Conservation (phyloP, 768 basidiomycete species). For the Boletus rubroflammeus region DNA sequence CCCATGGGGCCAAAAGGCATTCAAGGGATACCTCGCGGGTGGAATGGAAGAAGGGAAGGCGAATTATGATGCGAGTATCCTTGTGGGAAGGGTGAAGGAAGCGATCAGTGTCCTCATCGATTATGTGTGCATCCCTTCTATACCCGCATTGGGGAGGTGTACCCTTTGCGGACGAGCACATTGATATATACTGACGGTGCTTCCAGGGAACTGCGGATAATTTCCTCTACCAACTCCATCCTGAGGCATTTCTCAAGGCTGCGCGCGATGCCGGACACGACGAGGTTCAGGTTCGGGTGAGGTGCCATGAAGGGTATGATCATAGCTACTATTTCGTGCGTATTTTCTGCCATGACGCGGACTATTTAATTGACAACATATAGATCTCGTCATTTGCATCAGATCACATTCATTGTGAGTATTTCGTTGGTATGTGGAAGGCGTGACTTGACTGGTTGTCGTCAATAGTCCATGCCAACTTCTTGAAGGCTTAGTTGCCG, state of each 20-base stretch:
- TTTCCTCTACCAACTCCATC: slow-evolving; percentile 85
- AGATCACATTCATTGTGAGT: slow-evolving; percentile 86
- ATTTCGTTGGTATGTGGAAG: background rate
- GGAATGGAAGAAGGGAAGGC: slow-evolving; percentile 71
- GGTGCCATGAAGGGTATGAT: slow-evolving; percentile 81
- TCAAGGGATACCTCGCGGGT: slow-evolving; percentile 76
- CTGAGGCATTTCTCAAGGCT: slow-evolving; percentile 81
- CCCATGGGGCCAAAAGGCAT: slow-evolving; percentile 93
- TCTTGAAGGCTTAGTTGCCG: slow-evolving; percentile 61
- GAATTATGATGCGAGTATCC: slow-evolving; percentile 80
- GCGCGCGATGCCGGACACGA: slow-evolving; percentile 71
- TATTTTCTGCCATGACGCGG: background rate
- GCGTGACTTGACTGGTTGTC: slow-evolving; percentile 10
- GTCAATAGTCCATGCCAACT: slow-evolving; percentile 76
- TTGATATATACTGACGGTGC: slow-evolving; percentile 1
- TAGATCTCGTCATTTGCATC: slow-evolving; percentile 88
- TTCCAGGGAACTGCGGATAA: slow-evolving; percentile 73
- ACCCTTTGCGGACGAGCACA: background rate
- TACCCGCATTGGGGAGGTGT: background rate
- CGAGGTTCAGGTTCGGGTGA: slow-evolving; percentile 72
- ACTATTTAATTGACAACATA: background rate
- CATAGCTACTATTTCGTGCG: slow-evolving; percentile 86
- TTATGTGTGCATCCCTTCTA: slow-evolving; percentile 51
- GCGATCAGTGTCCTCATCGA: slow-evolving; percentile 82
- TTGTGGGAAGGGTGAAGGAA: slow-evolving; percentile 60